Evolutionary conservation across 768 basidiomycete genomes (phyloP).

Genomic region (Podaxis sp.): DNA sequence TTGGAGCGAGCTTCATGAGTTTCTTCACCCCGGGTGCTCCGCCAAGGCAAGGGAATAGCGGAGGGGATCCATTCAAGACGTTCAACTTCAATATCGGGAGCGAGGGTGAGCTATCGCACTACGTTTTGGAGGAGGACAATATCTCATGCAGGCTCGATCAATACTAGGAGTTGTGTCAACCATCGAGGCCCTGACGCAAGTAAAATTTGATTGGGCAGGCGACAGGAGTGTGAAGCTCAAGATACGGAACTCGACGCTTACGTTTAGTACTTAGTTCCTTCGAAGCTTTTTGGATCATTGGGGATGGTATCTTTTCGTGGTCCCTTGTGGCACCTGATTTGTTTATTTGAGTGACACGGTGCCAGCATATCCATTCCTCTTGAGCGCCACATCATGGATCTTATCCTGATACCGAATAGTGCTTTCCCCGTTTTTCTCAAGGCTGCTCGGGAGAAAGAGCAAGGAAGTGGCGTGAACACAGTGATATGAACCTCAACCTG

Average conservation of each 20-base stretch:
- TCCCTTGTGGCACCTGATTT: neutral
- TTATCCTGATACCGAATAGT: neutral
- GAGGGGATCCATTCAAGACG: constrained; percentile 85
- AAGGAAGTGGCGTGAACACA: neutral
- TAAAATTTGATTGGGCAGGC: constrained; percentile 81
- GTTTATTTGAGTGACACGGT: neutral
- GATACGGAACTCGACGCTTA: constrained; percentile 78
- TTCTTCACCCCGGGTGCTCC: constrained; percentile 91
- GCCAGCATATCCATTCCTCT: neutral
- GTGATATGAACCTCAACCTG: neutral
- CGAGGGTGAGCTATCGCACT: constrained; percentile 51
- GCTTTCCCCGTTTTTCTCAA: neutral
- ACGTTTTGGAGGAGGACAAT: neutral
- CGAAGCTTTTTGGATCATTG: neutral
- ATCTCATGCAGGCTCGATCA: neutral
- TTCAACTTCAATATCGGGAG: constrained; percentile 81
- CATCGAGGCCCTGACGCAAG: constrained; percentile 63
- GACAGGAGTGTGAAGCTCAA: constrained; percentile 80
- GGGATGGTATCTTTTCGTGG: neutral
- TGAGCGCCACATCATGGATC: neutral
- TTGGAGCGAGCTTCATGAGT: constrained; percentile 83
- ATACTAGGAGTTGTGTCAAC: constrained; percentile 32
- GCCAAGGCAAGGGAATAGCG: constrained; percentile 80
- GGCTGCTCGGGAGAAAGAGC: neutral
- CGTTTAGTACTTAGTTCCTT: constrained; percentile 68